Evolutionary conservation across 1,284 basidiomycete species (phyloP).

Genomic region (Erythrobasidium hasegawianum): DNA sequence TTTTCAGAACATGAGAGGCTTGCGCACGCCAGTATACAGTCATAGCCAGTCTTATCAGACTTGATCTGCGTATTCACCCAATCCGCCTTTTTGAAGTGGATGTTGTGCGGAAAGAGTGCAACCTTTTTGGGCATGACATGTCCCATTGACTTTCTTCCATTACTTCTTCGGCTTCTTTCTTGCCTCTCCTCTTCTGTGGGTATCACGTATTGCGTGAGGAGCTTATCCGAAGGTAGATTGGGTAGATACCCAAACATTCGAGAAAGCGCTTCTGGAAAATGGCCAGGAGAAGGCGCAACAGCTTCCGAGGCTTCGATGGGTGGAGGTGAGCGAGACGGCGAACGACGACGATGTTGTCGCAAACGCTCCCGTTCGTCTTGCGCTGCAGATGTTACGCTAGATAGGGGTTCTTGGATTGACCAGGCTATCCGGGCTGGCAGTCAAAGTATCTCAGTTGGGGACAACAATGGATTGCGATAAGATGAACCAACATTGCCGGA

Average conservation of each 20-base stretch:
- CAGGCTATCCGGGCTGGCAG: slow-evolving; percentile 39
- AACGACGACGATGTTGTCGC: background rate
- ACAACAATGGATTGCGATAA: background rate
- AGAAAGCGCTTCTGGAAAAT: slow-evolving; percentile 70
- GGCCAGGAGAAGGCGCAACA: slow-evolving; percentile 40
- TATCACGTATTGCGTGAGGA: slow-evolving; percentile 45
- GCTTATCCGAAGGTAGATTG: slow-evolving; percentile 54
- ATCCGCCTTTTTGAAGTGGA: slow-evolving; percentile 64
- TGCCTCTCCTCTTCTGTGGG: slow-evolving; percentile 15
- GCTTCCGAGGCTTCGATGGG: slow-evolving; percentile 27
- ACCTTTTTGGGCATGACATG: slow-evolving; percentile 38
- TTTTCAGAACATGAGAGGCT: background rate
- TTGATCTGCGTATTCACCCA: slow-evolving; percentile 62
- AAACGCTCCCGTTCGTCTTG: background rate
- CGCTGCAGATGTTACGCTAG: slow-evolving; percentile 54
- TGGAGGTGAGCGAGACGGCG: slow-evolving; percentile 17
- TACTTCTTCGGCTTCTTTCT: slow-evolving; percentile 16
- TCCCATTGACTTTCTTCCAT: slow-evolving; percentile 21
- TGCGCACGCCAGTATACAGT: slow-evolving; percentile 65
- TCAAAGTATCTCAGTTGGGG: background rate
- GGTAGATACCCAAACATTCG: slow-evolving; percentile 69
- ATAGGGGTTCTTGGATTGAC: slow-evolving; percentile 40
- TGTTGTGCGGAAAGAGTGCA: slow-evolving; percentile 64
- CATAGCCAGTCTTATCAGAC: slow-evolving; percentile 61
- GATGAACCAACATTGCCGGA: slow-evolving; percentile 52